These are phyloP conservation scores for Camellia japonica DNA, from an alignment of 148 eudicot genomes.

Conservation along the genomic window DNA sequence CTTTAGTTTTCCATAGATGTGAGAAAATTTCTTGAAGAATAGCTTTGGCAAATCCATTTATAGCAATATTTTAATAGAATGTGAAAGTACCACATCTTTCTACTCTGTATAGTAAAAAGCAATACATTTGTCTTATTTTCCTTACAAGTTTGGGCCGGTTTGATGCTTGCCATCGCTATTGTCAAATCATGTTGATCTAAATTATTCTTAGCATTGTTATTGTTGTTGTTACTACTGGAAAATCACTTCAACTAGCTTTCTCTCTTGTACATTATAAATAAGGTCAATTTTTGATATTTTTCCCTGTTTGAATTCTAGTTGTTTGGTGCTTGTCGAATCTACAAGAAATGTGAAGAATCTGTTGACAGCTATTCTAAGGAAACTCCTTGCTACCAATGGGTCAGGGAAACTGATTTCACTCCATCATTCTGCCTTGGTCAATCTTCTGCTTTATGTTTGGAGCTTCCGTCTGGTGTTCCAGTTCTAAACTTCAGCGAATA, in stretches of 20 bases:
- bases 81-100: no score
- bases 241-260: background rate
- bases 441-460: conserved; percentile 68
- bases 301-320: conserved; percentile 31
- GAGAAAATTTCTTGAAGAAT: no score
- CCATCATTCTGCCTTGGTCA: conserved; percentile 56
- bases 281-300: background rate
- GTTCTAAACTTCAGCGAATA: conserved; percentile 48
- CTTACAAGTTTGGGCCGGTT: no score
- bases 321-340: conserved; percentile 65
- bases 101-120: no score
- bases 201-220: background rate
- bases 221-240: background rate
- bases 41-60: no score
- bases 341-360: conserved; percentile 35
- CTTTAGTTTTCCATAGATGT: no score
- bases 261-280: background rate
- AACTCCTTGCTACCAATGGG: conserved; percentile 62
- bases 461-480: conserved; percentile 41
- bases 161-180: background rate
- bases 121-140: no score
- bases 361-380: conserved; percentile 37
- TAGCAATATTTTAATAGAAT: no score
- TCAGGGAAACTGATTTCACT: conserved; percentile 77
- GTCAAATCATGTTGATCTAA: no score